These are phyloP conservation scores for Sporothrix pallida DNA, from an alignment of 2,329 filamentous ascomycete genomes.

Conservation along the genomic window DNA sequence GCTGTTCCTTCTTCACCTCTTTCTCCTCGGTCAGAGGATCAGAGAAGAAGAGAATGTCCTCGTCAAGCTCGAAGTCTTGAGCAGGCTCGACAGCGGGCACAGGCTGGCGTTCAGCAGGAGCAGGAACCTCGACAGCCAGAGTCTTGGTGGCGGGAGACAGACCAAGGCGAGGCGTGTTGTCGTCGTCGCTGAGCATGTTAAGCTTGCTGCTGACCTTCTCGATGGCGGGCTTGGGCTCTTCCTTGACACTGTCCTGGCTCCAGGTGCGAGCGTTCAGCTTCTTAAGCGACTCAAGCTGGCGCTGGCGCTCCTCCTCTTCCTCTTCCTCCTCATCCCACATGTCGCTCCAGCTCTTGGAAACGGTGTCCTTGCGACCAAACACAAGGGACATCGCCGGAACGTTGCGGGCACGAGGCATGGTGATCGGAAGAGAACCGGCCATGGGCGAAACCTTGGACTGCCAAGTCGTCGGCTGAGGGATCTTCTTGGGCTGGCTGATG, in stretches of 20 bases:
- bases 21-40: constrained; percentile 56
- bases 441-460: constrained; percentile 60
- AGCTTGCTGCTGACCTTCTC: constrained; percentile 37
- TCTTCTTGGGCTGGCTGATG: constrained; percentile 55
- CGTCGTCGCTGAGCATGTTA: constrained; percentile 46
- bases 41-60: constrained; percentile 76
- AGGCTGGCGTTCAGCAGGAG: constrained; percentile 46
- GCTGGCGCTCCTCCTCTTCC: constrained; percentile 66
- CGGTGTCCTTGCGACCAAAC: constrained; percentile 77
- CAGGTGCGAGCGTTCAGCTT: constrained; percentile 76
- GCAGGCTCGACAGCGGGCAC: constrained; percentile 44
- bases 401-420: constrained; percentile 75
- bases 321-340: constrained; percentile 94
- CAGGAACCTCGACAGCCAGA: constrained; percentile 48
- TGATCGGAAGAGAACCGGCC: constrained; percentile 77
- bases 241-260: constrained; percentile 72
- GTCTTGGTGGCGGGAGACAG: constrained; percentile 51
- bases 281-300: constrained; percentile 65
- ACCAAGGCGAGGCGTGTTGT: constrained; percentile 52
- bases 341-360: constrained; percentile 99
- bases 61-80: constrained; percentile 69
- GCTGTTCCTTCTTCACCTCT: constrained; percentile 45
- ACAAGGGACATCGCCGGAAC: constrained; percentile 75
- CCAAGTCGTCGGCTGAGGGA: constrained; percentile 40
- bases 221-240: constrained; percentile 13